Percentiles rank a stretch among this genome's conserved stretches.
Conservation (phyloP, 371 early-diverging fungal species). For the Dichotomocladium elegans region DNA sequence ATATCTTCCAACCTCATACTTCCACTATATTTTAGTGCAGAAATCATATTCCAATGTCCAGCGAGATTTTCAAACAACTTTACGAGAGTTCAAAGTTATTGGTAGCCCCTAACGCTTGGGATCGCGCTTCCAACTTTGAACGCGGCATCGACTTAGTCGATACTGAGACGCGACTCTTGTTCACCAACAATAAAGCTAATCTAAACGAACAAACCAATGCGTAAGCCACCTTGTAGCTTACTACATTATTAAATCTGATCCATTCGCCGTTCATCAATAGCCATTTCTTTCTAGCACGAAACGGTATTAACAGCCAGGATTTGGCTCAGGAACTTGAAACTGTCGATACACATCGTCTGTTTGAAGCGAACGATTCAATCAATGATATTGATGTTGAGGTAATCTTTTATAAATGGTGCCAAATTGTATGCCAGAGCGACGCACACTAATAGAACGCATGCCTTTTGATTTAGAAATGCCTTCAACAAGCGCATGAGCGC, state of each 20-base stretch:
- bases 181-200: constrained; percentile 10
- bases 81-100: constrained; percentile 18
- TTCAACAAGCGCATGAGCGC: constrained; percentile 71
- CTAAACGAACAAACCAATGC: constrained; percentile 17
- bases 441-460: background rate
- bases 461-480: constrained; percentile 45
- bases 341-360: constrained; percentile 61
- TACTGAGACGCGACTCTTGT: constrained; percentile 5
- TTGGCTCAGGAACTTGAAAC: constrained; percentile 53
- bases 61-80: constrained; percentile 14
- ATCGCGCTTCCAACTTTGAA: constrained; percentile 4
- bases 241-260: too few species aligned
- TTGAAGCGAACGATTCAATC: constrained; percentile 61
- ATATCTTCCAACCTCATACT: too few species aligned
- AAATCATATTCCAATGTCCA: too few species aligned
- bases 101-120: constrained; percentile 1
- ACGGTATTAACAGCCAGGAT: constrained; percentile 71
- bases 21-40: too few species aligned
- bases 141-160: constrained; percentile 10
- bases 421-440: too few species aligned
- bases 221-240: constrained; percentile 2
- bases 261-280: constrained; percentile 24
- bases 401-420: too few species aligned
- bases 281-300: constrained; percentile 63
- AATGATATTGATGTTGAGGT: constrained; percentile 78